Evolutionary conservation across 2,329 filamentous ascomycete species (phyloP), one percentile per base, ranked within the genome.

Genomic region (Aspergillus latus): DNA sequence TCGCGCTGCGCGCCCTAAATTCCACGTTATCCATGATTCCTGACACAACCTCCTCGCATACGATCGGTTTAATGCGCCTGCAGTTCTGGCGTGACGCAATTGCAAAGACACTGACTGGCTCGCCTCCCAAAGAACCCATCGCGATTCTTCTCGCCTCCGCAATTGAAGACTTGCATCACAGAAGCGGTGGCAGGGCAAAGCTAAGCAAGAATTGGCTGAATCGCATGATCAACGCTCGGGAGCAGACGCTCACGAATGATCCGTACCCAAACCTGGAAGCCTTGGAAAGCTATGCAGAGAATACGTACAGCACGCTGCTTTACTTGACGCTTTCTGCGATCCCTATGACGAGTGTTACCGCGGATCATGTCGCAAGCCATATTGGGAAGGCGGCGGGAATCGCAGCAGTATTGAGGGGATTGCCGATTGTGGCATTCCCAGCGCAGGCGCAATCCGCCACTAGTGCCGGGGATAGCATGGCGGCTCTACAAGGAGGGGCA

Each of bases 381-480:
- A 89, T 97, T 56, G 94, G 94, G 51, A 99, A 99, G 70, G 92
- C 94, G 0, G 88, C 86, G 48, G 94, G 94, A 6, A 97, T 99
- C 53, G 82, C 87, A 2, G 88, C 93, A 1, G 84, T 96, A 0
- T 78, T 99, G n/a, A 83, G 93, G 40, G 93, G 94, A 0, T 80
- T 97, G 9, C 92, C 94, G 0, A 74, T 97, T 2, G 81, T 97
- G n/a, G 92, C 92, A 0, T 90, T 93, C 44, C 88, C 89, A 0
- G 80, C 84, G 0, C 81, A 84, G n/a, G 48, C 40, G 7, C 45
- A 32, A 42, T 2, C 78, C 37, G 46, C n/a, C 16, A 83, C 16
- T 81, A 82, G 32, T 77, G 81, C 58, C 80, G 78, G 57, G 67
- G 73, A 34, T 70, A 68, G 72, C 21, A 59, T 75, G 28, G 66